These are phyloP conservation scores for Colletotrichum musae DNA, from an alignment of 2,329 filamentous ascomycete genomes.

Conservation along the genomic window DNA sequence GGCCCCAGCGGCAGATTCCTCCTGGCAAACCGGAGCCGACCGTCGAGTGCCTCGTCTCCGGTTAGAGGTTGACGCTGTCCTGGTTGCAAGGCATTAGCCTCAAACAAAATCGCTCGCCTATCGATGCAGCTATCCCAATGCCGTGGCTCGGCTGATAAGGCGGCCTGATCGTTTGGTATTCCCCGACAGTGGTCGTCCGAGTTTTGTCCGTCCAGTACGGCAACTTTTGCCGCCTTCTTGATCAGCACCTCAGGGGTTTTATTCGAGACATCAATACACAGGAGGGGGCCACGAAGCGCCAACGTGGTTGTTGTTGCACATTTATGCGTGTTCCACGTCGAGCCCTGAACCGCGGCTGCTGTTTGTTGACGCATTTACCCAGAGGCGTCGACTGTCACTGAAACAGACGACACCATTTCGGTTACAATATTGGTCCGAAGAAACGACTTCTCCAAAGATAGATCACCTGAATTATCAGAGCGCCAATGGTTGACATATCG, in stretches of 20 bases:
- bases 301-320: not conserved
- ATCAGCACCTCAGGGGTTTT: not conserved
- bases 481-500: not conserved
- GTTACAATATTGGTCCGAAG: too few relatives aligned
- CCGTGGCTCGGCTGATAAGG: constrained; percentile 18
- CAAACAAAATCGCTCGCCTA: constrained; percentile 12
- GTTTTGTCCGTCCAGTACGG: not conserved
- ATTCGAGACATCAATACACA: not conserved
- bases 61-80: not conserved
- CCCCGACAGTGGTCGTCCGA: not conserved
- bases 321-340: not conserved
- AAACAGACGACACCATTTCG: too few relatives aligned
- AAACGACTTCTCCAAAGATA: too few relatives aligned
- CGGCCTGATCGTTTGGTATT: not conserved
- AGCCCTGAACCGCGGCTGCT: too few relatives aligned
- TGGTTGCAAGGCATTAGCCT: not conserved
- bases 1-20: constrained; percentile 9
- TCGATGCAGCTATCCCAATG: constrained; percentile 21
- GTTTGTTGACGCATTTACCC: not conserved
- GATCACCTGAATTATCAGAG: too few relatives aligned
- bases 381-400: too few relatives aligned
- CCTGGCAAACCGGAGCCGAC: constrained; percentile 10
- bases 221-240: constrained; percentile 10
- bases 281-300: not conserved
- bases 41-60: constrained; percentile 9